These are phyloP conservation scores for Cyberlindnera meyerae DNA, from an alignment of 805 yeast genomes.

Conservation along the genomic window DNA sequence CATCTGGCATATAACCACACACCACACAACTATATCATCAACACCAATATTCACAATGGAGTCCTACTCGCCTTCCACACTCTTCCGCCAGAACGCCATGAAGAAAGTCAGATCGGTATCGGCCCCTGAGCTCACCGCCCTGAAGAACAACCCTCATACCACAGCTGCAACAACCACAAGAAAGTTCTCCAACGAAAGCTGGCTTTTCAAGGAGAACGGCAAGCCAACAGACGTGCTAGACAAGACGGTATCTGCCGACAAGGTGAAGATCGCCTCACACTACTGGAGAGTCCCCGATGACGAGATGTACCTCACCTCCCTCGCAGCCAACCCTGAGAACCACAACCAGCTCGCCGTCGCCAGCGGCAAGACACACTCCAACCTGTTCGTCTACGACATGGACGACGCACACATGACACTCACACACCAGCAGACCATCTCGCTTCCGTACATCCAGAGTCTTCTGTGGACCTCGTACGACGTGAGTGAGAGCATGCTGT, in stretches of 20 bases:
- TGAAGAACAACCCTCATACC: constrained; percentile 13
- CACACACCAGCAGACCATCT: constrained; percentile 55
- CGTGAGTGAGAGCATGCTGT: constrained; percentile 34
- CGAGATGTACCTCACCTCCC: constrained; percentile 40
- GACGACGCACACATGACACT: constrained; percentile 36
- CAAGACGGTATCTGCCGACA: constrained; percentile 38
- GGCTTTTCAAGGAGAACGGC: constrained; percentile 18
- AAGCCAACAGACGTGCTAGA: constrained; percentile 32
- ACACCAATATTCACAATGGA: no score
- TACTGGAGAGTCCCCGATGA: constrained; percentile 29
- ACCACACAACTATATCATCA: no score
- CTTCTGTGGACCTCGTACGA: constrained; percentile 47
- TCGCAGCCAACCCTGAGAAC: constrained; percentile 30
- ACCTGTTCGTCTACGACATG: constrained; percentile 48
- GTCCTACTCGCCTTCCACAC: constrained; percentile 22
- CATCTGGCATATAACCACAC: no score
- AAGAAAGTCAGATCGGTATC: constrained; percentile 12
- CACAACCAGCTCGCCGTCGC: constrained; percentile 44
- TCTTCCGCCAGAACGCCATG: constrained; percentile 27
- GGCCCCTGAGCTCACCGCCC: no score
- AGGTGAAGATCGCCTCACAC: constrained; percentile 29
- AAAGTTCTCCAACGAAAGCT: constrained; percentile 17
- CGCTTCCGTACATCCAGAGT: constrained; percentile 50
- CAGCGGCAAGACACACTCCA: constrained; percentile 40
- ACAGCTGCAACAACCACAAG: constrained; percentile 3